These are phyloP conservation scores for Lasiodiplodia sp. DNA, from an alignment of 2,329 filamentous ascomycete genomes.

Conservation along the genomic window DNA sequence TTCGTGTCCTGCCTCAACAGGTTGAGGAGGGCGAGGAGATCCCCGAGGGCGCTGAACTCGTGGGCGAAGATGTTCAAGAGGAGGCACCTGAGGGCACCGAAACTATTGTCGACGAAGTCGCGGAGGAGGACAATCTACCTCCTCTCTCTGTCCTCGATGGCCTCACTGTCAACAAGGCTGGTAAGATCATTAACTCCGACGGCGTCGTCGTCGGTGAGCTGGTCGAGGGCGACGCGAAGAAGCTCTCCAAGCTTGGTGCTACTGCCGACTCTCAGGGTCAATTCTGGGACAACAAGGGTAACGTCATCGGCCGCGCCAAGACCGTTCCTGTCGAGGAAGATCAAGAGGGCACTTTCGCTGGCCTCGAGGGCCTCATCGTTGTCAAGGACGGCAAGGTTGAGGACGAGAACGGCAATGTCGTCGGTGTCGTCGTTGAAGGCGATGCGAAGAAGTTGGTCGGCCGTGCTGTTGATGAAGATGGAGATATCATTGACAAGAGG, in stretches of 20 bases:
- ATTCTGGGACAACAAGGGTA: conserved; percentile 63
- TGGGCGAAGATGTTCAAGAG: conserved; percentile 35
- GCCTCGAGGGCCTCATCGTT: conserved; percentile 58
- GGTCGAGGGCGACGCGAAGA: conserved; percentile 60
- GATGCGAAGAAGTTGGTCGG: conserved; percentile 60
- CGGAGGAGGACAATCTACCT: conserved; percentile 48
- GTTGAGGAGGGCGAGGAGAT: conserved; percentile 31
- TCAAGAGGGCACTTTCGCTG: conserved; percentile 58
- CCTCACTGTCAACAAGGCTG: conserved; percentile 58
- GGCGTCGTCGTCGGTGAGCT: conserved; percentile 59
- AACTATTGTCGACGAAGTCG: conserved; percentile 40
- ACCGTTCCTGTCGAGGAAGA: conserved; percentile 55
- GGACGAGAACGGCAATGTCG: conserved; percentile 59
- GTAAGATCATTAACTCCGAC: conserved; percentile 57
- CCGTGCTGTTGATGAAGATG: conserved; percentile 59
- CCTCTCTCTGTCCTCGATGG: conserved; percentile 59
- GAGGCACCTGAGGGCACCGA: conserved; percentile 43
- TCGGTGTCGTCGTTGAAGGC: conserved; percentile 58
- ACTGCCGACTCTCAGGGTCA: conserved; percentile 56
- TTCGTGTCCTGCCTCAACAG: conserved; percentile 60
- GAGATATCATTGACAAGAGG: conserved; percentile 62
- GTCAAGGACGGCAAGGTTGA: conserved; percentile 59
- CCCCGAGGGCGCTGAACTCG: conserved; percentile 43
- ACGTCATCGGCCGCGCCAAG: conserved; percentile 59
- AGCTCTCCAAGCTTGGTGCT: conserved; percentile 58